These are phyloP conservation scores for Vitis cinerea DNA, from an alignment of 164 flowering plant genomes.

Conservation along the genomic window DNA sequence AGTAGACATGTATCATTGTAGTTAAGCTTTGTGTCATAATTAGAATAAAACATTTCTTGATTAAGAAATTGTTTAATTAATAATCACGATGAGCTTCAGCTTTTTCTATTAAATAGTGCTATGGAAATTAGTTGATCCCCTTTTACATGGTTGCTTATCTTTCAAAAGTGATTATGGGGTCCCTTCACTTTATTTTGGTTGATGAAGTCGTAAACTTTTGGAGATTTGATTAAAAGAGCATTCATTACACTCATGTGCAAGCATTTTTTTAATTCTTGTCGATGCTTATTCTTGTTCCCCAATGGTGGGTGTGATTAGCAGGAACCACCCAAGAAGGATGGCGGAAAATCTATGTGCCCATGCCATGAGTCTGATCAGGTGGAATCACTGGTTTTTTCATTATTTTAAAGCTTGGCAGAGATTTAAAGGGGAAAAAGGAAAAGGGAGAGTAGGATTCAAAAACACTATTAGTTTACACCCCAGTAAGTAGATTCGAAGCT, in stretches of 20 bases:
- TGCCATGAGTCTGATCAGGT: no score
- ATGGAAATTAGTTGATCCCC: constrained; percentile 15
- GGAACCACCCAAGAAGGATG: no score
- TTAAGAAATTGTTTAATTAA: constrained; percentile 5
- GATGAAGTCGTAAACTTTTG: constrained; percentile 12
- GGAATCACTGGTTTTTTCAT: no score
- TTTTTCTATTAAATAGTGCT: constrained; percentile 12
- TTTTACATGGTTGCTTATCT: neutral
- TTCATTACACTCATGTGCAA: constrained; percentile 36
- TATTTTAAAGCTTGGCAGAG: no score
- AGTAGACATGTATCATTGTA: constrained; percentile 34
- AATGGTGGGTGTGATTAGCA: constrained; percentile 3
- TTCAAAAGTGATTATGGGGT: constrained; percentile 6
- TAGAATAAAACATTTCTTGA: constrained; percentile 15
- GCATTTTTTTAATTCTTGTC: neutral
- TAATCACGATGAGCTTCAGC: constrained; percentile 1
- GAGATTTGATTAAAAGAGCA: constrained; percentile 17
- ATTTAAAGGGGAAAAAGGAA: no score
- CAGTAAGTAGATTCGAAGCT: no score
- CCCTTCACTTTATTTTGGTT: neutral
- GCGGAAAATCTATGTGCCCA: no score
- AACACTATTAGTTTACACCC: no score
- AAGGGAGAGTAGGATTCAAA: no score
- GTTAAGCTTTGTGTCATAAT: constrained; percentile 18
- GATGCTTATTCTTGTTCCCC: constrained; percentile 1